phyloP scores from a whole-genome alignment of 768 basidiomycete species.

The Auriscalpium microsporum region DNA sequence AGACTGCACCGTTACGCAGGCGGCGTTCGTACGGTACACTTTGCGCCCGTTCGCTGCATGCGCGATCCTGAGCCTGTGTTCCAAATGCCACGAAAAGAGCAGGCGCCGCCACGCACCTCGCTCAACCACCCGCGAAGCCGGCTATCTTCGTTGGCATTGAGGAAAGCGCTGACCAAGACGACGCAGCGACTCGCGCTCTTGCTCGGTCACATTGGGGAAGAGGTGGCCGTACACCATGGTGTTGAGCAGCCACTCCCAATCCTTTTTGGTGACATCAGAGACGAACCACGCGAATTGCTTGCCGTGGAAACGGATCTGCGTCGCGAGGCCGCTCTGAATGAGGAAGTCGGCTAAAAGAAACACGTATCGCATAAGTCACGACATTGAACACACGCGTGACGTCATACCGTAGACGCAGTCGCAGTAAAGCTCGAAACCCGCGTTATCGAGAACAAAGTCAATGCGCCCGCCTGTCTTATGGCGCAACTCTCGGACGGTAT shows the following conservation, averaged over 20 bases:
- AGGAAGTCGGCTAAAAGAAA: constrained; percentile 83
- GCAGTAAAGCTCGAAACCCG: constrained; percentile 82
- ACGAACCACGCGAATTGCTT: constrained; percentile 96
- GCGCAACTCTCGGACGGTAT: constrained; percentile 53
- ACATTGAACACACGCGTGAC: neutral
- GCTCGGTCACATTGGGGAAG: constrained; percentile 76
- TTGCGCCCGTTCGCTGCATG: too few relatives aligned
- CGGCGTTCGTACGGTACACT: too few relatives aligned
- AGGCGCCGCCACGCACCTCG: too few relatives aligned
- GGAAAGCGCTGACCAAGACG: constrained; percentile 73
- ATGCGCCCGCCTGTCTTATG: constrained; percentile 23
- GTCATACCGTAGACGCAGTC: constrained; percentile 68
- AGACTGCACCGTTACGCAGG: too few relatives aligned
- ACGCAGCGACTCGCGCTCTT: constrained; percentile 72
- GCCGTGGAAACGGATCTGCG: constrained; percentile 85
- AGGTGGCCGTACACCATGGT: constrained; percentile 87
- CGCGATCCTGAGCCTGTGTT: too few relatives aligned
- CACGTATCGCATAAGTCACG: neutral
- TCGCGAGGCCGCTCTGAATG: constrained; percentile 81
- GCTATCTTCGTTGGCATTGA: too few relatives aligned
- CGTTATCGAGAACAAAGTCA: constrained; percentile 80
- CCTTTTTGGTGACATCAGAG: constrained; percentile 86
- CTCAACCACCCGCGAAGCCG: too few relatives aligned
- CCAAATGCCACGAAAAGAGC: too few relatives aligned
- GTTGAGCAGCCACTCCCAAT: constrained; percentile 90